Evolutionary conservation across 768 basidiomycete species (phyloP), one percentile per base, ranked within the genome.

Genomic region (Cyathus striatus): DNA sequence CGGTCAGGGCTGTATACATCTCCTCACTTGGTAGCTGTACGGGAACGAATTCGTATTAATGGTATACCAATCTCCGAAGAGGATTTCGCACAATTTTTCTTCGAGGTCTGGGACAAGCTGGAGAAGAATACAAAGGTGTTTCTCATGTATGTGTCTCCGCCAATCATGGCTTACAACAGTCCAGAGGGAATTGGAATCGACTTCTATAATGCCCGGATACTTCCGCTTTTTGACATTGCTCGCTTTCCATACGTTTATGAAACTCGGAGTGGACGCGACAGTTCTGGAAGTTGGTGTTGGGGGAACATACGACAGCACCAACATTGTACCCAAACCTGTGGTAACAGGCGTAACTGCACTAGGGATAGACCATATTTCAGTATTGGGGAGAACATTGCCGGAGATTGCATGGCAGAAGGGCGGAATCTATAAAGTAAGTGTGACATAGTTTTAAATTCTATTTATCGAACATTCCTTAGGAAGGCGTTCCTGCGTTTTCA

Each of bases 221-320:
- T 99, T 99, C 65, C 79, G 91, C 51, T 94, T 90, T 55, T 61
- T 98, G 40, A 98, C 96, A 3, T 75, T 98, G 5, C 69, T 98
- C 60, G 93, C 93, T 2, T 96, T 81, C 60, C 94, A 98, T 52
- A 76, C 84, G 3, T 98, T 99, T 66, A 64, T 90, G 41, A 75
- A 81, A 32, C 66, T 86, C 22, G 81, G 84, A 59, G 87, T 98
- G 4, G 82, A 94, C 50, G 92, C 90, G 3, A 91, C 94, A 1
- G 78, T 99, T 42, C 73, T 99, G 18, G 96, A 99, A 72, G 96
- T 98, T 26, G 96, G 96, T 6, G 85, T 99, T 16, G 96, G 96
- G 17, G 96, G 96, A 7, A 74, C 76, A 17, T 90, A 90, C 56
- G 96, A 99, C 58, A 91, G 91, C 53, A 99, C 96, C 21, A 99